Conservation (phyloP, 2,329 filamentous ascomycete genomes). For the Pleurostoma richardsiae region DNA sequence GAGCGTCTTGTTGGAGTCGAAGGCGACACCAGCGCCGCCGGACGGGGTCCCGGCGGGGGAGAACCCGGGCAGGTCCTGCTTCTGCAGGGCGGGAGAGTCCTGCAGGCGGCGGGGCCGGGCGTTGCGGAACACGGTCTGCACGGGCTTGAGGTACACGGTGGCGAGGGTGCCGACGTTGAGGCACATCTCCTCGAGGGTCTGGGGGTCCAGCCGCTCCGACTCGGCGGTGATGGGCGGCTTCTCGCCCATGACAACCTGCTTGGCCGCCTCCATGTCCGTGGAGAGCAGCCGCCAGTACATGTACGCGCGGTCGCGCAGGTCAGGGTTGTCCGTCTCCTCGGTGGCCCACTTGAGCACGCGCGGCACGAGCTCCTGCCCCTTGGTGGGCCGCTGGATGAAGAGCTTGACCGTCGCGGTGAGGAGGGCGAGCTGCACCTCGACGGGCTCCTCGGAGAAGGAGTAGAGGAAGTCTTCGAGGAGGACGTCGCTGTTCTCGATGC, state of each 20-base stretch:
- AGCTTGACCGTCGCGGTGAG: constrained; percentile 96
- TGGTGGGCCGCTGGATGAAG: constrained; percentile 94
- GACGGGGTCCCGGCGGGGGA: constrained; percentile 19
- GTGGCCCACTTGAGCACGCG: constrained; percentile 98
- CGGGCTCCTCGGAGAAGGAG: constrained; percentile 87
- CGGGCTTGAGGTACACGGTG: constrained; percentile 95
- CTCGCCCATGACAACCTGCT: constrained; percentile 89
- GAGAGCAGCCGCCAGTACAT: constrained; percentile 99
- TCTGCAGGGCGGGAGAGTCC: constrained; percentile 83
- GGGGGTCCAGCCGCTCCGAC: constrained; percentile 85
- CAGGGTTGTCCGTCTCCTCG: constrained; percentile 98
- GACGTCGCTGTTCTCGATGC: constrained; percentile 94
- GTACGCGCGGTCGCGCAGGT: constrained; percentile 91
- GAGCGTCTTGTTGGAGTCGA: constrained; percentile 55
- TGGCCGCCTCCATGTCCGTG: constrained; percentile 82
- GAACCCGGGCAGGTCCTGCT: constrained; percentile 56
- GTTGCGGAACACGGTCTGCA: constrained; percentile 92
- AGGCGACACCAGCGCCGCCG: constrained; percentile 31
- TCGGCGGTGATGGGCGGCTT: constrained; percentile 96
- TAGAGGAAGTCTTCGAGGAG: constrained; percentile 93
- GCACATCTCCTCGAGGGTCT: constrained; percentile 94
- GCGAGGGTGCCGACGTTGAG: constrained; percentile 93
- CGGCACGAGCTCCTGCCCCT: constrained; percentile 87
- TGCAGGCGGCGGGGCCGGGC: constrained; percentile 74
- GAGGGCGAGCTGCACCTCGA: constrained; percentile 91